phyloP scores from a whole-genome alignment of 768 basidiomycete genomes.

The Cystoderma amianthinum region DNA sequence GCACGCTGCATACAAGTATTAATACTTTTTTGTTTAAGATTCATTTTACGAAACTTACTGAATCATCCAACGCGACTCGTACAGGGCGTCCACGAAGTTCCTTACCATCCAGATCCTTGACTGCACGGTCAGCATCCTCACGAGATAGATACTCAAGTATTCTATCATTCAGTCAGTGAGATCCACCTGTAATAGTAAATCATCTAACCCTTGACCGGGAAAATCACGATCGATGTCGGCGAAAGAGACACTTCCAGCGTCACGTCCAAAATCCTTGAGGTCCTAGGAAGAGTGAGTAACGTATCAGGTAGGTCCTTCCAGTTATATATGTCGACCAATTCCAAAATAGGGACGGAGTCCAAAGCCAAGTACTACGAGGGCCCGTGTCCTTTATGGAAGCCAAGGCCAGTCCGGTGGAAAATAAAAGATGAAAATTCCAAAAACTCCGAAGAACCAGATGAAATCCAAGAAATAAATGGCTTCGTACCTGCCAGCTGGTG shows the following conservation, averaged over 20 bases:
- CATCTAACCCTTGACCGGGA: slow-evolving; percentile 78
- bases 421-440: slow-evolving; percentile 6
- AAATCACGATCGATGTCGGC: slow-evolving; percentile 90
- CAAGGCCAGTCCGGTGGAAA: not conserved
- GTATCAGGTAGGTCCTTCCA: slow-evolving; percentile 35
- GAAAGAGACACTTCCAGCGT: slow-evolving; percentile 88
- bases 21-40: no score
- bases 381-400: slow-evolving; percentile 3
- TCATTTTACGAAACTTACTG: slow-evolving; percentile 35
- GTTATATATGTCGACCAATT: slow-evolving; percentile 13
- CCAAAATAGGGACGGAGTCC: slow-evolving; percentile 7
- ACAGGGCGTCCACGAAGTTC: slow-evolving; percentile 84
- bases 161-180: slow-evolving; percentile 35
- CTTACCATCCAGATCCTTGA: slow-evolving; percentile 77
- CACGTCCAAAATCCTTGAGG: slow-evolving; percentile 94
- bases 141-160: slow-evolving; percentile 86
- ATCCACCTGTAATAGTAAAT: not conserved
- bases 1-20: slow-evolving; percentile 48
- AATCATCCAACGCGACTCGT: slow-evolving; percentile 60
- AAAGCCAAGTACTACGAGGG: not conserved
- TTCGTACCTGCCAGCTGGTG: slow-evolving; percentile 98
- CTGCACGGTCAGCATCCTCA: slow-evolving; percentile 91
- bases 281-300: slow-evolving; percentile 63
- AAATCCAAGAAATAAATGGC: slow-evolving; percentile 18
- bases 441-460: slow-evolving; percentile 16